These are phyloP conservation scores for Globisporangium perplexum DNA, from an alignment of 352 stramenopile genomes.

Conservation along the genomic window DNA sequence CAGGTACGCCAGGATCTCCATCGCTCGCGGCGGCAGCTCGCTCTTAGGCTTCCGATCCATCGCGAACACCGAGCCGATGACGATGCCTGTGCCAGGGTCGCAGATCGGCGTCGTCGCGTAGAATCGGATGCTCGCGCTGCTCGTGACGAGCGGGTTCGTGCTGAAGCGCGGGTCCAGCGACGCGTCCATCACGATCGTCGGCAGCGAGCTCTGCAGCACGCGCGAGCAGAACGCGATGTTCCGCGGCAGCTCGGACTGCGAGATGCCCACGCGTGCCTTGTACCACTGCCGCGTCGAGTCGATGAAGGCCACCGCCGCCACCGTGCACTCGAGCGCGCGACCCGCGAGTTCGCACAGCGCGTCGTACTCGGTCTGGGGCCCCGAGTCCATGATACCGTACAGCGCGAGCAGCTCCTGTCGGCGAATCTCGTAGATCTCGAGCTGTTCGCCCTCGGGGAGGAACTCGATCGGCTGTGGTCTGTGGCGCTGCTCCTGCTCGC, in stretches of 20 bases:
- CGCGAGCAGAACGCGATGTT: slow-evolving; percentile 66
- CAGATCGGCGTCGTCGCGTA: slow-evolving; percentile 84
- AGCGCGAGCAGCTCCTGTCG: slow-evolving; percentile 32
- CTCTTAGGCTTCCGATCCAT: slow-evolving; percentile 62
- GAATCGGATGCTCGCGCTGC: slow-evolving; percentile 88
- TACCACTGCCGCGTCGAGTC: slow-evolving; percentile 60
- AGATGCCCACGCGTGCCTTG: slow-evolving; percentile 66
- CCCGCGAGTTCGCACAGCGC: slow-evolving; percentile 67
- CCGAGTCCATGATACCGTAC: slow-evolving; percentile 40
- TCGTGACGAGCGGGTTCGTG: slow-evolving; percentile 84
- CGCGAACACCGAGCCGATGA: slow-evolving; percentile 79
- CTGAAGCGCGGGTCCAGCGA: slow-evolving; percentile 80
- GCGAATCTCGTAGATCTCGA: slow-evolving; percentile 42
- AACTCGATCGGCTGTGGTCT: slow-evolving; percentile 30
- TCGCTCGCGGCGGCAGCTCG: slow-evolving; percentile 34
- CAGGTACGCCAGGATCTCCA: slow-evolving; percentile 68
- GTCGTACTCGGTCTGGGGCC: slow-evolving; percentile 55
- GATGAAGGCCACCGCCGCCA: slow-evolving; percentile 69
- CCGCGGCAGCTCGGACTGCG: slow-evolving; percentile 48
- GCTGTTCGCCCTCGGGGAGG: slow-evolving; percentile 31
- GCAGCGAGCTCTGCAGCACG: slow-evolving; percentile 30
- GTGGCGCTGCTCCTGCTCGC: background rate
- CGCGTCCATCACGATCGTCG: slow-evolving; percentile 81
- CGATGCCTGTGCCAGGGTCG: slow-evolving; percentile 40
- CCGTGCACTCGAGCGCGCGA: slow-evolving; percentile 45